Conservation (phyloP, 2,329 filamentous ascomycete species). For the Ophidiomyces ophidiicola region DNA sequence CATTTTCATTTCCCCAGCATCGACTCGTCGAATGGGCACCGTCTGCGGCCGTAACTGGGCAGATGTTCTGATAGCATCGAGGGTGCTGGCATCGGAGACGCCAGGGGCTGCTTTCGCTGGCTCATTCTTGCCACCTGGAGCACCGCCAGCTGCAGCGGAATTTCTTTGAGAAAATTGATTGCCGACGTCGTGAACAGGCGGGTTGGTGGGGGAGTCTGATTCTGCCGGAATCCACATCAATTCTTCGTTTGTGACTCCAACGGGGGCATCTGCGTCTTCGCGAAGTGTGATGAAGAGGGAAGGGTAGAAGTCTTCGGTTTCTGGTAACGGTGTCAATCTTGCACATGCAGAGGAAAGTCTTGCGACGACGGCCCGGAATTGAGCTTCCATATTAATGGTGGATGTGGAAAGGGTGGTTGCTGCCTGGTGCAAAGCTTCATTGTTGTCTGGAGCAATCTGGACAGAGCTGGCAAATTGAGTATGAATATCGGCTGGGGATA, state of each 20-base stretch:
- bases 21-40: conserved; percentile 49
- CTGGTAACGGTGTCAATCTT: conserved; percentile 33
- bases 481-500: conserved; percentile 38
- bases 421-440: conserved; percentile 1
- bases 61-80: conserved; percentile 18
- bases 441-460: background rate
- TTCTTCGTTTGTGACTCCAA: conserved; percentile 37
- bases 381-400: conserved; percentile 35
- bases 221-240: conserved; percentile 51
- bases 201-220: conserved; percentile 24
- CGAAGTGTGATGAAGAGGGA: conserved; percentile 40
- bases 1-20: conserved; percentile 53
- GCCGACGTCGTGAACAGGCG: background rate
- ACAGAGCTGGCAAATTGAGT: conserved; percentile 37
- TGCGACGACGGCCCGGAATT: conserved; percentile 38
- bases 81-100: conserved; percentile 15
- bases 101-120: background rate
- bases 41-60: conserved; percentile 42
- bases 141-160: background rate
- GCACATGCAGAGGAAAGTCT: conserved; percentile 34
- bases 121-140: background rate
- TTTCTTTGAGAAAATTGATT: conserved; percentile 4
- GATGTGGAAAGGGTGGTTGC: conserved; percentile 9
- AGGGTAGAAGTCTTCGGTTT: conserved; percentile 38
- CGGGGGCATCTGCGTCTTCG: conserved; percentile 36